Evolutionary conservation across 306 rosid species (phyloP).

Genomic region (Morella rubra): DNA sequence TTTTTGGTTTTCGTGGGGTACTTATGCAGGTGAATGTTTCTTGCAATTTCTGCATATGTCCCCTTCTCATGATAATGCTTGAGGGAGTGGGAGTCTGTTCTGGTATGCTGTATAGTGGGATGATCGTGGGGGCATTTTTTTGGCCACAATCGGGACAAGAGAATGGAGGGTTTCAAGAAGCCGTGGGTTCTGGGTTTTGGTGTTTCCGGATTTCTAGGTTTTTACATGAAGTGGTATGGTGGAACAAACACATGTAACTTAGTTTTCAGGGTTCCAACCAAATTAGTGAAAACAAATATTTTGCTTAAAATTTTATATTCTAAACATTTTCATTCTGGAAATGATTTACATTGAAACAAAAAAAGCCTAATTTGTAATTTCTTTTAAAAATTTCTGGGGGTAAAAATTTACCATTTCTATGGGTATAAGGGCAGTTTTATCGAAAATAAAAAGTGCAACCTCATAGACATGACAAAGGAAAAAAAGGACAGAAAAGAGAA

Average conservation of each 20-base stretch:
- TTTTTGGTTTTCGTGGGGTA: not conserved
- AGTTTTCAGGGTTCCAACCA: not conserved
- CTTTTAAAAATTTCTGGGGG: not conserved
- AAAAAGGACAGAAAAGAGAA: not conserved
- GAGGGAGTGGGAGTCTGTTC: not conserved
- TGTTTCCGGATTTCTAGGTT: not conserved
- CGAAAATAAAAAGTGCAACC: not conserved
- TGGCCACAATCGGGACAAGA: not conserved
- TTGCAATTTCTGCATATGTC: not conserved
- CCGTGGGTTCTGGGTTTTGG: not conserved
- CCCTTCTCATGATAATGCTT: not conserved
- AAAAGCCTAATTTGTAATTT: not conserved
- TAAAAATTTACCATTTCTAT: not conserved
- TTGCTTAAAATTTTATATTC: not conserved
- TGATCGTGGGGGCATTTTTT: not conserved
- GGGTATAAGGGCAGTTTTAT: not conserved
- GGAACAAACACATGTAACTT: too few species aligned
- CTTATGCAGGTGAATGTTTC: not conserved
- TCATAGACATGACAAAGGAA: not conserved
- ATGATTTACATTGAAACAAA: too few species aligned
- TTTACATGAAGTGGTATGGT: not conserved
- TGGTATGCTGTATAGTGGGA: not conserved
- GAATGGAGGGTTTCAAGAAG: not conserved
- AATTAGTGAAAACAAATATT: too few species aligned
- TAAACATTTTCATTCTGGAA: too few species aligned